Evolutionary conservation across 2,329 filamentous ascomycete species (phyloP).

Genomic region (Dothistroma pini): DNA sequence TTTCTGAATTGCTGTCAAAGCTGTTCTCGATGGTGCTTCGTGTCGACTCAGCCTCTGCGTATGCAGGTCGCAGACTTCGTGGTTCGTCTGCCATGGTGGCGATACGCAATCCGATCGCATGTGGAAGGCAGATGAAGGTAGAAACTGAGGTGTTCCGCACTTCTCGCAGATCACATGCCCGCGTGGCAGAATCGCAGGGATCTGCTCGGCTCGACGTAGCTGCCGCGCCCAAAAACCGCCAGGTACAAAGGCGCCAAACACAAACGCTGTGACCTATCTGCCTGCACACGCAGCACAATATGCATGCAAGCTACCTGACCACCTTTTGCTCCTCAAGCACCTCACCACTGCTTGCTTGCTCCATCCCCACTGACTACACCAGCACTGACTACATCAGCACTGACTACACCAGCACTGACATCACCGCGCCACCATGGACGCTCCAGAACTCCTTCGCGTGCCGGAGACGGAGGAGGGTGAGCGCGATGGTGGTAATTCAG

Average conservation of each 20-base stretch:
- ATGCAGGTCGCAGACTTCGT: slow-evolving; percentile 54
- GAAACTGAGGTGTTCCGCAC: not conserved
- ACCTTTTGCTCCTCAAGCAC: slow-evolving; percentile 5
- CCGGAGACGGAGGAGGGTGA: slow-evolving; percentile 4
- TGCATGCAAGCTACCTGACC: not conserved
- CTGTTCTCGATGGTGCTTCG: slow-evolving; percentile 58
- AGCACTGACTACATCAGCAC: slow-evolving; percentile 4
- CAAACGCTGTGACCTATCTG: not conserved
- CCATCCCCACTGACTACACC: not conserved
- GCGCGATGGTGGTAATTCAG: slow-evolving; percentile 3
- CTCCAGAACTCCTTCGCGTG: slow-evolving; percentile 7
- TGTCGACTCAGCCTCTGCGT: slow-evolving; percentile 50
- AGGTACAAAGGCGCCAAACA: slow-evolving; percentile 2
- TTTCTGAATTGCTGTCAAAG: slow-evolving; percentile 61
- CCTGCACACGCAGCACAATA: not conserved
- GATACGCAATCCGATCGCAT: not conserved
- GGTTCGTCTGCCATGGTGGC: slow-evolving; percentile 45
- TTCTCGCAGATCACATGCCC: not conserved
- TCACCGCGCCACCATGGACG: slow-evolving; percentile 11
- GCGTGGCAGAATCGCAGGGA: not conserved
- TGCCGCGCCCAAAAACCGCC: not conserved
- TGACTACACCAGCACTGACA: slow-evolving; percentile 3
- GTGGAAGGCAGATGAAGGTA: not conserved
- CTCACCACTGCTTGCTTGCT: slow-evolving; percentile 6
- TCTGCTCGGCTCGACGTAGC: not conserved